Percentiles rank a stretch among this genome's conserved stretches.
phyloP scores from a whole-genome alignment of 768 basidiomycete genomes.

The Suillus bovinus region DNA sequence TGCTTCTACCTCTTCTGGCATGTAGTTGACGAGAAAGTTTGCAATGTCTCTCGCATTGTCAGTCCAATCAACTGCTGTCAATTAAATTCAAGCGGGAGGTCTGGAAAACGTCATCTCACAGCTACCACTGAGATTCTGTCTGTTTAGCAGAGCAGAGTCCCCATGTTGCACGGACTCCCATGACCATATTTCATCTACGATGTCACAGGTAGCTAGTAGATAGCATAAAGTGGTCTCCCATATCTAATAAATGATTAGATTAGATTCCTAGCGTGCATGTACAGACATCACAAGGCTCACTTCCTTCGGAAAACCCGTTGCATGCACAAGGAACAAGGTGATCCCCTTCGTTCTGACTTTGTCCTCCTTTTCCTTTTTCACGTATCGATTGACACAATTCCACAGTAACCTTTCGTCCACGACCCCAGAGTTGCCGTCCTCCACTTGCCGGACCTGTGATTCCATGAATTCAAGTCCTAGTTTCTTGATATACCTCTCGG shows the following conservation, averaged over 20 bases:
- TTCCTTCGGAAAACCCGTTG: slow-evolving; percentile 89
- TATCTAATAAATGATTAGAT: slow-evolving; percentile 44
- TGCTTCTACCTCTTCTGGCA: slow-evolving; percentile 46
- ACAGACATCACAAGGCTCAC: slow-evolving; percentile 34
- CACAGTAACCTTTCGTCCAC: slow-evolving; percentile 47
- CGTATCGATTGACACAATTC: slow-evolving; percentile 74
- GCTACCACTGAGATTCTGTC: slow-evolving; percentile 49
- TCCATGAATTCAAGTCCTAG: slow-evolving; percentile 24
- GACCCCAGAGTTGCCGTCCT: slow-evolving; percentile 14
- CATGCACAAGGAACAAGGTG: slow-evolving; percentile 79
- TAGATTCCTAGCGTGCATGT: background rate
- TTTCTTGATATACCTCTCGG: slow-evolving; percentile 1
- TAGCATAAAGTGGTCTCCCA: slow-evolving; percentile 71
- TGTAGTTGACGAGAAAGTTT: slow-evolving; percentile 69
- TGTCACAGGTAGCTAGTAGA: slow-evolving; percentile 43
- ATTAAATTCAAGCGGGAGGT: background rate
- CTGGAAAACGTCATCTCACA: slow-evolving; percentile 44
- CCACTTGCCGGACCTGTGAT: slow-evolving; percentile 13
- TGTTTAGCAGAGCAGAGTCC: slow-evolving; percentile 78
- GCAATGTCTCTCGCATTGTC: slow-evolving; percentile 78
- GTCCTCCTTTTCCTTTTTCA: slow-evolving; percentile 25
- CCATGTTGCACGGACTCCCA: slow-evolving; percentile 88
- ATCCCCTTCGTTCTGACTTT: slow-evolving; percentile 39
- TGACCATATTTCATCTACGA: slow-evolving; percentile 75
- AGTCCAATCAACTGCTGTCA: slow-evolving; percentile 65